A percentile compares a stretch with the other conserved stretches of the same genome.
phyloP scores from a whole-genome alignment of 257 asterid species.

The Nyctanthes arbortristis region DNA sequence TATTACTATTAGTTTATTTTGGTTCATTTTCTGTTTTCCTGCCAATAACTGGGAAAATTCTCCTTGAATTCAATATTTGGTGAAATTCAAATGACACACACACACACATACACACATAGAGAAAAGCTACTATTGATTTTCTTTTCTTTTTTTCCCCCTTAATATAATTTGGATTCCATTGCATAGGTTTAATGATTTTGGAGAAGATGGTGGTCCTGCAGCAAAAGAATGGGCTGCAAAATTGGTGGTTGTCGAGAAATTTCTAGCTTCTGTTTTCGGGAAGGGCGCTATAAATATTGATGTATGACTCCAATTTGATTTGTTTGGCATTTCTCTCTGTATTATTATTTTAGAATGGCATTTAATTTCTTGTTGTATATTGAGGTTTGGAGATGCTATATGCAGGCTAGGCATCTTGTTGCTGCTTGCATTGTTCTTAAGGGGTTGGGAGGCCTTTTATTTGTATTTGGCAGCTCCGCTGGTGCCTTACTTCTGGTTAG shows the following conservation, averaged over 20 bases:
- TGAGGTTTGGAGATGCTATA: conserved; percentile 16
- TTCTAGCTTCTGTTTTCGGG: conserved; percentile 50
- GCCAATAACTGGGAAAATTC: background rate
- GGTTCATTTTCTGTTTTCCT: background rate
- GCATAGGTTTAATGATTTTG: conserved; percentile 79
- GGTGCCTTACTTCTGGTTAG: conserved; percentile 87
- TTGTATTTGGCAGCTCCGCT: conserved; percentile 71
- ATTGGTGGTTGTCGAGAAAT: conserved; percentile 51
- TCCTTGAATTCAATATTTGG: background rate
- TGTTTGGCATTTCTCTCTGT: conserved; percentile 1
- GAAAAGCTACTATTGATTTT: too few species aligned
- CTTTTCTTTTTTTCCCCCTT: too few species aligned
- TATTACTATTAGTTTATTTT: too few species aligned
- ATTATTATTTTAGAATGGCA: background rate
- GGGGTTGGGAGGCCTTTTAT: conserved; percentile 86
- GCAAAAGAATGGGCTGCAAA: conserved; percentile 78
- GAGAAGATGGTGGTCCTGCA: conserved; percentile 88
- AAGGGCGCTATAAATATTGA: conserved; percentile 47
- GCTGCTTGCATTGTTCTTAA: conserved; percentile 64
- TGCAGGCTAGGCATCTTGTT: conserved; percentile 66
- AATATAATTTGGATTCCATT: background rate
- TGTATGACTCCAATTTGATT: conserved; percentile 37
- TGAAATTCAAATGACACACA: background rate
- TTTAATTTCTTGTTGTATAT: background rate
- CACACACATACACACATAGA: too few species aligned